Evolutionary conservation across 371 early-diverging fungal species (phyloP).

Genomic region (Mortierella sp.): DNA sequence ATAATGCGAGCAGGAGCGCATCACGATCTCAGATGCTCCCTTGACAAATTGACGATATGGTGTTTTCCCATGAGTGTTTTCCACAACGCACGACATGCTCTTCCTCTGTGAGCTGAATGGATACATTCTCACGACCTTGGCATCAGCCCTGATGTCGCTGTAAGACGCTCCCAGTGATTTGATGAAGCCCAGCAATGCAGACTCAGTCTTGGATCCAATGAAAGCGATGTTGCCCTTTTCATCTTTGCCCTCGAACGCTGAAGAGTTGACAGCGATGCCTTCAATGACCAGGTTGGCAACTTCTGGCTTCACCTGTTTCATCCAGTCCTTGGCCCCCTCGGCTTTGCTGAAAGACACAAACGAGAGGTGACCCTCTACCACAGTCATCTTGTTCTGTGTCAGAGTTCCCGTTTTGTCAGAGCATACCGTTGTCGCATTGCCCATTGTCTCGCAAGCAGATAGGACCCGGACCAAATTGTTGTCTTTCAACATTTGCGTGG

Average conservation of each 20-base stretch:
- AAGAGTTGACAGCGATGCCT: constrained; percentile 86
- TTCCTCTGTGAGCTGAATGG: constrained; percentile 89
- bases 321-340: constrained; percentile 59
- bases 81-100: constrained; percentile 79
- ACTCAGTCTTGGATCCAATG: constrained; percentile 94
- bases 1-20: constrained; percentile 70
- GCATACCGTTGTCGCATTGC: constrained; percentile 96
- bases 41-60: constrained; percentile 76
- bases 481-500: constrained; percentile 92
- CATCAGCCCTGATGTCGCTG: constrained; percentile 67
- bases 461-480: constrained; percentile 94
- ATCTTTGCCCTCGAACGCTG: constrained; percentile 87
- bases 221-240: constrained; percentile 77
- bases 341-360: constrained; percentile 55
- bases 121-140: constrained; percentile 67
- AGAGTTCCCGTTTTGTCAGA: constrained; percentile 98
- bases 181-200: constrained; percentile 85
- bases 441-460: constrained; percentile 98
- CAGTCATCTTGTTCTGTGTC: constrained; percentile 96
- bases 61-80: constrained; percentile 50
- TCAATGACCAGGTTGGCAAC: constrained; percentile 63
- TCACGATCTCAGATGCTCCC: constrained; percentile 89
- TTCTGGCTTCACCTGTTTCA: constrained; percentile 42
- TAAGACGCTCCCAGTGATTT: constrained; percentile 72
- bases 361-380: constrained; percentile 76